A percentile compares a stretch with the other conserved stretches of the same genome.
Evolutionary conservation across 345 rosid genomes (phyloP).

Genomic region (Salix dunnii): DNA sequence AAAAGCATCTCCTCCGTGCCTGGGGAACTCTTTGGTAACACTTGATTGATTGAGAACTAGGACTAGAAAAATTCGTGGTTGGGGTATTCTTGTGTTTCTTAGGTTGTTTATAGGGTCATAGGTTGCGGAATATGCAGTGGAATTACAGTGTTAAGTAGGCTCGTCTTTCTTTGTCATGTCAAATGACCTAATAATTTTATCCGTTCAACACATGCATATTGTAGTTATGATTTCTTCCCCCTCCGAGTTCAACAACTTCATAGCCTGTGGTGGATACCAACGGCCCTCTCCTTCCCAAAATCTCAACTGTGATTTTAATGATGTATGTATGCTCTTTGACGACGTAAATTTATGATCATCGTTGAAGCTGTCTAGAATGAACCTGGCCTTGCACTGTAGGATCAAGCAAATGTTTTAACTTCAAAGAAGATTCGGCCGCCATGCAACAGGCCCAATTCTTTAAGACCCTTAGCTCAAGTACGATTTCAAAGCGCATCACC

Average conservation of each 20-base stretch:
- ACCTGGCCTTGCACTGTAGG: neutral
- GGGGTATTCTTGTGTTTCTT: conserved; percentile 1
- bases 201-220: neutral
- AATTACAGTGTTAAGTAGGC: neutral
- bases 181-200: neutral
- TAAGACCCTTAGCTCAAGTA: too few species aligned
- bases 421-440: neutral
- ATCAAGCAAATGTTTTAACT: neutral
- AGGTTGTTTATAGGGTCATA: neutral
- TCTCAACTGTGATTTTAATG: neutral
- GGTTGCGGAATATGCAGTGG: neutral
- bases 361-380: neutral
- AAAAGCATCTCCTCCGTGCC: neutral
- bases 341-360: neutral
- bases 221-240: neutral
- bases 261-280: neutral
- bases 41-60: neutral
- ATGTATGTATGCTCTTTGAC: neutral
- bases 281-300: neutral
- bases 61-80: neutral
- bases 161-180: too few species aligned
- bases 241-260: neutral
- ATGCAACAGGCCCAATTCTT: neutral
- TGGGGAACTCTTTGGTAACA: neutral
- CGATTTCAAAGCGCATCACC: too few species aligned